Percentiles rank a stretch among this genome's conserved stretches.
Evolutionary conservation across 192 early-diverging fungal genomes (phyloP).

Genomic region (Backusella luteola): DNA sequence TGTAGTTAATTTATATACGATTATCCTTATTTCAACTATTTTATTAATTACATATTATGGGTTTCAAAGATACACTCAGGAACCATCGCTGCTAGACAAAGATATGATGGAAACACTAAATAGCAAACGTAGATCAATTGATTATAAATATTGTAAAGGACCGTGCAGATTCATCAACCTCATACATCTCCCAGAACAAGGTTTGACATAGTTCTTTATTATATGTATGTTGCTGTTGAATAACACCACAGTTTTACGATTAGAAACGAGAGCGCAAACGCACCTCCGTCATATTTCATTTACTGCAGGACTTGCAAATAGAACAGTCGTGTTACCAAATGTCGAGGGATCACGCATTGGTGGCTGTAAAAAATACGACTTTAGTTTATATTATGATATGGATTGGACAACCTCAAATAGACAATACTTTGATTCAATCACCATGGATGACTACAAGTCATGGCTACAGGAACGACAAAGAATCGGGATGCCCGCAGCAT

Average conservation of each 20-base stretch:
- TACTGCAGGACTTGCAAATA: constrained; percentile 25
- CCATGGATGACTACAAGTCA: constrained; percentile 21
- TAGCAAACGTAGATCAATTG: constrained; percentile 10
- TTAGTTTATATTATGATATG: constrained; percentile 36
- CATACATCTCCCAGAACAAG: constrained; percentile 35
- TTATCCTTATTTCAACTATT: not conserved
- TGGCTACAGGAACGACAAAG: constrained; percentile 31
- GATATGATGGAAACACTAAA: not conserved
- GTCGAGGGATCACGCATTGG: constrained; percentile 31
- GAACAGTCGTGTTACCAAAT: constrained; percentile 38
- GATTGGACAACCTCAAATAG: constrained; percentile 22
- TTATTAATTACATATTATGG: not conserved
- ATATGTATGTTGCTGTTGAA: not conserved
- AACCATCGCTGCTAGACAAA: not conserved
- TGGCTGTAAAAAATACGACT: constrained; percentile 26
- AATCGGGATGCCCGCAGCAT: not conserved
- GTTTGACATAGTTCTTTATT: constrained; percentile 13
- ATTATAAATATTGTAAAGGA: constrained; percentile 35
- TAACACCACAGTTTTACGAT: too few relatives aligned
- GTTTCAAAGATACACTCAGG: not conserved
- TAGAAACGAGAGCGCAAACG: constrained; percentile 39
- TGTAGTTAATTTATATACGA: not conserved
- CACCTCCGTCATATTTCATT: constrained; percentile 35
- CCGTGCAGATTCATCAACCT: constrained; percentile 34
- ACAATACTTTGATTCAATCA: constrained; percentile 26